Conservation (phyloP, 2,329 filamentous ascomycete genomes). For the Phyllosticta citriasiana region DNA sequence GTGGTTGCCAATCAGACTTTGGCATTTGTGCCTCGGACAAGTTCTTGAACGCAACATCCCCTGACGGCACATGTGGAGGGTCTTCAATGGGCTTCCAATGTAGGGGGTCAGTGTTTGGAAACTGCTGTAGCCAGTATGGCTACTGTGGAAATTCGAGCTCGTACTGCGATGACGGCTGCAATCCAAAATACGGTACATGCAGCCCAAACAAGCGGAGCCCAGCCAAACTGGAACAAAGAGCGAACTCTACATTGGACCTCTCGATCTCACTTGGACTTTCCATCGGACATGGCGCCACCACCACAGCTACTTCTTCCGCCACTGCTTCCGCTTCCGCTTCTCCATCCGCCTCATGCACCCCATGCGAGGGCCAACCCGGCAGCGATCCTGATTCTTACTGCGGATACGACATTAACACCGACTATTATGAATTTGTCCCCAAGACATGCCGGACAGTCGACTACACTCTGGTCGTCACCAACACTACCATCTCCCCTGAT, state of each 20-base stretch:
- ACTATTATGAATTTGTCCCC: constrained; percentile 27
- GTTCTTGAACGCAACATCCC: background rate
- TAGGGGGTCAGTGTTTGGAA: constrained; percentile 15
- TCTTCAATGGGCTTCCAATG: constrained; percentile 16
- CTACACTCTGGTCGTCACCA: constrained; percentile 36
- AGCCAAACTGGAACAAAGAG: background rate
- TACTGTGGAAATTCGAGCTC: constrained; percentile 8
- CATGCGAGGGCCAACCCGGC: constrained; percentile 24
- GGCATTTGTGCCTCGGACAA: constrained; percentile 15
- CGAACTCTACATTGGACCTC: background rate
- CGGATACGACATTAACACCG: constrained; percentile 25
- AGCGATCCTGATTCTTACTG: constrained; percentile 21
- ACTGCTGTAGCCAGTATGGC: constrained; percentile 18
- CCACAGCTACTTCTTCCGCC: background rate
- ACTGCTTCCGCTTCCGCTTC: background rate
- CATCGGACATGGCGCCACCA: background rate
- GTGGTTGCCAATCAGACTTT: constrained; percentile 16
- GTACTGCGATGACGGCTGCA: constrained; percentile 11
- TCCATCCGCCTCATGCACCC: constrained; percentile 13
- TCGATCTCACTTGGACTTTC: background rate
- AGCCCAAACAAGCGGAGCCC: background rate
- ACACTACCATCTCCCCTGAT: constrained; percentile 36
- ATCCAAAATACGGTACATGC: constrained; percentile 6
- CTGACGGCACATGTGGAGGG: constrained; percentile 15
- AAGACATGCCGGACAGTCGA: constrained; percentile 30